A percentile compares a stretch with the other conserved stretches of the same genome.
phyloP scores from a whole-genome alignment of 2,329 filamentous ascomycete species.

The Lasiodiplodia sp. region DNA sequence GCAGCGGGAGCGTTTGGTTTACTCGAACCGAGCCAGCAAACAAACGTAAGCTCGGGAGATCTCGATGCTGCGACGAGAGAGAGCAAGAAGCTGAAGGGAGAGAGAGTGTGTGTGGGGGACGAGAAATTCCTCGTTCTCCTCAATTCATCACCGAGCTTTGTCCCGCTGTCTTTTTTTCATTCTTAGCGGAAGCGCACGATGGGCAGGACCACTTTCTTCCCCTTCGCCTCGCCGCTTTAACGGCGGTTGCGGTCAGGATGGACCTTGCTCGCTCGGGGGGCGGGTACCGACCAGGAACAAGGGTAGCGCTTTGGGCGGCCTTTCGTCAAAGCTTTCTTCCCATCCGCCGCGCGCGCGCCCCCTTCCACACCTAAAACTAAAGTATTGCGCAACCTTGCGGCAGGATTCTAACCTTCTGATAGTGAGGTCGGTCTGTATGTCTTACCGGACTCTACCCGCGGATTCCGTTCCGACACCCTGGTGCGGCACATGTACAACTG shows the following conservation, averaged over 20 bases:
- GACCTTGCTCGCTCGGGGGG: conserved; percentile 5
- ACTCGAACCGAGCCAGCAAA: not conserved
- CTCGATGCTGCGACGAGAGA: not conserved
- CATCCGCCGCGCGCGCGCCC: not conserved
- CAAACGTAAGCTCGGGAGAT: not conserved
- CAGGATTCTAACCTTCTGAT: not conserved
- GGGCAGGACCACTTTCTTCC: not conserved
- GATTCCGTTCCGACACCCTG: not conserved
- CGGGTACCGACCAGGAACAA: not conserved
- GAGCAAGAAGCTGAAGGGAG: not conserved
- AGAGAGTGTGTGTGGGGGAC: too few species aligned
- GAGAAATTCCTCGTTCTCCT: not conserved
- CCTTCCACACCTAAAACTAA: conserved; percentile 5
- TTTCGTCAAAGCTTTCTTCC: conserved; percentile 24
- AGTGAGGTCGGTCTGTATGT: not conserved
- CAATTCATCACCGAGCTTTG: not conserved
- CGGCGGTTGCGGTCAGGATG: conserved; percentile 15
- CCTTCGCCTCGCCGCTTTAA: conserved; percentile 15
- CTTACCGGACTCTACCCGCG: not conserved
- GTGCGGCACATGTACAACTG: not conserved
- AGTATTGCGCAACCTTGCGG: not conserved
- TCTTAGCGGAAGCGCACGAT: not conserved
- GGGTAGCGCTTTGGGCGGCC: conserved; percentile 3
- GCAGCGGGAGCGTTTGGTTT: not conserved
- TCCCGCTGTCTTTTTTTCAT: not conserved